Evolutionary conservation across 805 yeast genomes (phyloP), one percentile per base, ranked within the genome.

Genomic region (Candida chauliodis): DNA sequence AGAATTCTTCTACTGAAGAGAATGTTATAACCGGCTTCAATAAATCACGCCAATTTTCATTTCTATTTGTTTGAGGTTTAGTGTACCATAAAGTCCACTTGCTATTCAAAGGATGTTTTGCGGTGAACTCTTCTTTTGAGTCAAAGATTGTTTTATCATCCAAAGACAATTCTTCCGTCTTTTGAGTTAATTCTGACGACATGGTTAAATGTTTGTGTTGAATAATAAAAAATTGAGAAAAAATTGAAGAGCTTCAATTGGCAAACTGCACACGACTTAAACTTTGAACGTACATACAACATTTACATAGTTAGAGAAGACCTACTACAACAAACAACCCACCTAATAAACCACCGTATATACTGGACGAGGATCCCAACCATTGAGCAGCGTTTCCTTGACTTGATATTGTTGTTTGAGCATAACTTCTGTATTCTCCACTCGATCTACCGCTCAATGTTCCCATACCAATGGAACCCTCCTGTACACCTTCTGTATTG

Each of bases 61-160:
- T 70, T 48, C 71, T 73, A 56, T 81, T 84, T 44, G 80, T 78
- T 44, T 87, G 81, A 45, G 99, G 98, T 71, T 89, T 89, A 43
- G 95, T 86, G 75, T 88, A 93, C 99, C 99, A 91, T 57, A 91
- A 76, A 16, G 98, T 88, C 97, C 96, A 91, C 64, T 77, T 79
- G 56, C 83, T 76, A 66, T 86, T 83, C 54, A 91, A 79, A 36
- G 97, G 96, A 63, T 93, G 99, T 59, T 81, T 81, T 43, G 81
- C 84, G 43, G 74, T 76, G 63, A 85, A 82, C 48, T 79, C 80
- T 50, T 77, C 79, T 53, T 73, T 69, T 49, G 71, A 69, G 54
- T 77, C 74, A 51, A 81, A 74, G 39, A 78, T 79, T 34, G 85
- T 78, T 53, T 62, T 40, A 24, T 43, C 30, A 13, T 64, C 69